Base-by-base conservation (phyloP, 768 basidiomycete genomes). In the Pleurotus giganteus region DNA sequence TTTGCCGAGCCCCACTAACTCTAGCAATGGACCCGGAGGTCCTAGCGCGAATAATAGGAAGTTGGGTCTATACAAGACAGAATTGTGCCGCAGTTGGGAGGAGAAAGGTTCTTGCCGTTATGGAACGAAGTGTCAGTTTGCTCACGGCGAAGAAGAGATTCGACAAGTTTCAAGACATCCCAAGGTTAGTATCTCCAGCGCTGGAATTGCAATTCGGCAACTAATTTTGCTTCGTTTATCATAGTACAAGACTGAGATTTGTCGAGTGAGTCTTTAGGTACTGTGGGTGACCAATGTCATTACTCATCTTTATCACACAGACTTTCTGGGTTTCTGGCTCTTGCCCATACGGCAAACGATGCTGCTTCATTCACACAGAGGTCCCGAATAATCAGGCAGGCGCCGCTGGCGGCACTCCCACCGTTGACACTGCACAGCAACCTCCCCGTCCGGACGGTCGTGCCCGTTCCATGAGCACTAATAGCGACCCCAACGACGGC, bases 321-420 rank as follows among this genome's bases (percentile, higher is more conserved):
- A 94, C 92, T 6, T 94, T 94, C 77, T 94, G 92, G 90, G 88
- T 94, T 11, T 93, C 91, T 44, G 92, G 92, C 24, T 91, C 92
- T 15, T 94, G 92, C 66, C 92, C 92, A 0, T 94, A 94, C 60
- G 92, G 93, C 51, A 93, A 93, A 70, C 75, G 92, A 54, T 94
- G 92, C 70, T 94, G 92, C 74, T 94, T 94, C 79, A 94, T 94
- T 63, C 92, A 94, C 65, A 94, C 92, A 2, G 91, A 90, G 63
- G 76, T 91, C 42, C 89, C 91, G 15, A 75, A 78, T 42, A 75
- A 81, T n/a, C 85, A 82, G 24, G 73, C 76, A 17, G 73, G 81
- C 42, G 80, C 81, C 54, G 80, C 80, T 31, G 68, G 66, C 42
- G 70, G 68, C 36, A 68, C 73, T 34, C 64, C 73, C 11, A 56